Evolutionary conservation across 2,329 filamentous ascomycete genomes (phyloP).

Genomic region (Mariannaea sp.): DNA sequence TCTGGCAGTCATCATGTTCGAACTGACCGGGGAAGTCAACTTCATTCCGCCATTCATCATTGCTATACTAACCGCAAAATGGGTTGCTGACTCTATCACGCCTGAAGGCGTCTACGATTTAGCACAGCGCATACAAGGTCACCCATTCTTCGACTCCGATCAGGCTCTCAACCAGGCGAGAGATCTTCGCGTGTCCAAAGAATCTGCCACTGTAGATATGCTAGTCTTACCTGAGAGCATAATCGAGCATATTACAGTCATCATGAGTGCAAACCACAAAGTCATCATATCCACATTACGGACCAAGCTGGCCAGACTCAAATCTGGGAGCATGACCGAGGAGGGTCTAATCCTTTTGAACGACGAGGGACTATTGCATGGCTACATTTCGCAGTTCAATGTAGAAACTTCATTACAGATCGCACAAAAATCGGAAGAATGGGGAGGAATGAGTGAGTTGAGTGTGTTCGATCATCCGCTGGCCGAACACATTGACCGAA

Average conservation of each 20-base stretch:
- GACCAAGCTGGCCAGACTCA: slow-evolving; percentile 3
- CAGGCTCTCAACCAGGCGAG: background rate
- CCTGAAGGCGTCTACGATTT: slow-evolving; percentile 25
- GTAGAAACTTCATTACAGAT: background rate
- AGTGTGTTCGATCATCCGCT: background rate
- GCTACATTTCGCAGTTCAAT: slow-evolving; percentile 5
- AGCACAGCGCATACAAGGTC: slow-evolving; percentile 22
- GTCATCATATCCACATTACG: background rate
- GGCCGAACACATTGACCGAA: slow-evolving; percentile 1
- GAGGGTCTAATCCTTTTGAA: slow-evolving; percentile 15
- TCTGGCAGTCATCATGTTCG: slow-evolving; percentile 28
- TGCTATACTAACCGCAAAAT: slow-evolving; percentile 20
- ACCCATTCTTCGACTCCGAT: slow-evolving; percentile 25
- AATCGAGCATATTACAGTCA: background rate
- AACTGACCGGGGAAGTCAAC: slow-evolving; percentile 22
- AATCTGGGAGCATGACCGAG: background rate
- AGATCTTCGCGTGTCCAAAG: slow-evolving; percentile 7
- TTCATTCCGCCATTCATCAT: slow-evolving; percentile 27
- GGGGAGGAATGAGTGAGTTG: background rate
- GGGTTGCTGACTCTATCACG: slow-evolving; percentile 26
- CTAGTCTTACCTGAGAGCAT: background rate
- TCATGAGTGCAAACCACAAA: background rate
- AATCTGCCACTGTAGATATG: slow-evolving; percentile 9
- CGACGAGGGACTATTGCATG: slow-evolving; percentile 1
- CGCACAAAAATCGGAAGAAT: background rate